A percentile compares a stretch with the other conserved stretches of the same genome.
Conservation (phyloP, 306 rosid species). For the Cyclanthera cordifolia region DNA sequence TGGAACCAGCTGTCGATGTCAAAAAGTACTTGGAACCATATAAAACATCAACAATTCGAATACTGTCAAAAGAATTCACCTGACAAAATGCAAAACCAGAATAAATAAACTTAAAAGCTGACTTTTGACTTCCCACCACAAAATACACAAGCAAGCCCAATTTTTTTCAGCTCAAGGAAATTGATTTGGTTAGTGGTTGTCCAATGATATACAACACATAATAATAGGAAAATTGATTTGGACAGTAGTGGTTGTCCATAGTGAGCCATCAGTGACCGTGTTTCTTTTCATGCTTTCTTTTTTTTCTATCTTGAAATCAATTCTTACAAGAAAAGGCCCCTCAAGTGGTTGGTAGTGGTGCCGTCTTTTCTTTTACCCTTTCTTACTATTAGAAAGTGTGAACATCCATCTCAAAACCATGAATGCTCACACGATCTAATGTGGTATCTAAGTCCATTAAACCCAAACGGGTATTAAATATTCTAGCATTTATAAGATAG, state of each 20-base stretch:
- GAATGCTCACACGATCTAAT: too few relatives aligned
- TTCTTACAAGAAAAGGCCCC: not conserved
- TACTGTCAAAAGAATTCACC: slow-evolving; percentile 78
- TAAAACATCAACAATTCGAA: slow-evolving; percentile 56
- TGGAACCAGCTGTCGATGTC: slow-evolving; percentile 31
- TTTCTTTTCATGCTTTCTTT: not conserved
- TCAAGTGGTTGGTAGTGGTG: not conserved
- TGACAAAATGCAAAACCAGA: slow-evolving; percentile 19
- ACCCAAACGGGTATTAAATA: too few relatives aligned
- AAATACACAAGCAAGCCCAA: not conserved
- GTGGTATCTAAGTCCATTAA: too few relatives aligned
- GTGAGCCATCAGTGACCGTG: not conserved
- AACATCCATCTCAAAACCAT: too few relatives aligned
- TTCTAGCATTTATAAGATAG: too few relatives aligned
- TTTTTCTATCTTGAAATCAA: not conserved
- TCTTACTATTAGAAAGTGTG: too few relatives aligned
- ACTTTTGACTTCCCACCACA: not conserved
- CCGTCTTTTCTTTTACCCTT: not conserved
- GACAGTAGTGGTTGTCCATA: not conserved
- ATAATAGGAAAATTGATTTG: not conserved
- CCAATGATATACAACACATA: not conserved
- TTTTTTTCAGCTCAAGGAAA: slow-evolving; percentile 2
- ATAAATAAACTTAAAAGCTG: not conserved
- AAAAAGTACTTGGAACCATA: slow-evolving; percentile 67
- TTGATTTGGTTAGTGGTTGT: not conserved